These are phyloP conservation scores for Globisporangium canariense DNA, from an alignment of 352 stramenopile species.

Conservation along the genomic window DNA sequence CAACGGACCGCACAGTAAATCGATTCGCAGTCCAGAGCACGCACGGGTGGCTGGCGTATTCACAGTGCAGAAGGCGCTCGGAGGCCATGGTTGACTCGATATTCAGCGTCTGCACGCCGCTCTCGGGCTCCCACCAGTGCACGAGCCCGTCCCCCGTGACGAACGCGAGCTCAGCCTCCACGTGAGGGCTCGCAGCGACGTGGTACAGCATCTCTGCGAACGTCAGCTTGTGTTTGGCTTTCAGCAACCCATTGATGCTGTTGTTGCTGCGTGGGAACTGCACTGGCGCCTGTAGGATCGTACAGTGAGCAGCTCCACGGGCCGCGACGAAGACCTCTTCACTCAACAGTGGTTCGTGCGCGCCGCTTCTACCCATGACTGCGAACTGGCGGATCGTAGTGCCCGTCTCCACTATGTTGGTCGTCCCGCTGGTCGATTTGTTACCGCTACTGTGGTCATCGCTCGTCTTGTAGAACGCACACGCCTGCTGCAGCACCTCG, in stretches of 20 bases:
- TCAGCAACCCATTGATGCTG: constrained; percentile 11
- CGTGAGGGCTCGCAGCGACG: constrained; percentile 59
- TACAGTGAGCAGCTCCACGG: constrained; percentile 41
- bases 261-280: background rate
- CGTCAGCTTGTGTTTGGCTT: constrained; percentile 39
- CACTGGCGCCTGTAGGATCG: constrained; percentile 26
- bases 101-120: constrained; percentile 33
- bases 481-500: constrained; percentile 62
- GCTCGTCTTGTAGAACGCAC: constrained; percentile 36
- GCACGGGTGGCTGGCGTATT: constrained; percentile 74
- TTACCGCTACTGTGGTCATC: background rate
- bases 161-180: constrained; percentile 53
- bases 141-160: constrained; percentile 44
- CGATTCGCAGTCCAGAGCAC: constrained; percentile 64
- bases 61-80: constrained; percentile 52
- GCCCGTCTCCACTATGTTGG: constrained; percentile 52
- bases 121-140: constrained; percentile 47
- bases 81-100: constrained; percentile 19
- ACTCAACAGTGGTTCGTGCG: constrained; percentile 31
- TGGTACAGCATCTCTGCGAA: constrained; percentile 62
- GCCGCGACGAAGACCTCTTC: constrained; percentile 34
- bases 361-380: constrained; percentile 43
- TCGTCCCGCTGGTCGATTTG: constrained; percentile 18
- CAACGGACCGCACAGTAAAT: constrained; percentile 35
- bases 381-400: constrained; percentile 55